Evolutionary conservation across 2,329 filamentous ascomycete genomes (phyloP), one percentile per base, ranked within the genome.

Genomic region (Lecanicillium sp.): DNA sequence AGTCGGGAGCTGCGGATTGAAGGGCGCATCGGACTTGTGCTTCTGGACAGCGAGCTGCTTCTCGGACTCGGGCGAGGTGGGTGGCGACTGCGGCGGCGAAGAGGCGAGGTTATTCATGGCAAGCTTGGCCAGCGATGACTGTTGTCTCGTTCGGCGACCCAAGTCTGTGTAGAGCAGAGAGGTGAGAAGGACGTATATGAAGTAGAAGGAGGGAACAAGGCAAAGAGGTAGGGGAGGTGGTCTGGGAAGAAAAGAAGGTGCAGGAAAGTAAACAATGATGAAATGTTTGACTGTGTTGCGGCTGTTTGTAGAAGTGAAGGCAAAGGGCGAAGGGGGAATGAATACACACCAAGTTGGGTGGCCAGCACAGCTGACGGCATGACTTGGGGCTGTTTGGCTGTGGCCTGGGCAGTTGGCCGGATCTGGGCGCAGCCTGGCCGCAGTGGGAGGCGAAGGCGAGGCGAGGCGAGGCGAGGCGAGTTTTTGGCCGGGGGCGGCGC

Each of bases 101-200:
- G 62, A 56, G 29, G 58, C 61, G 39, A 67, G 60, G 56, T 63
- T 69, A 63, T 67, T 67, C 69, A 72, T 72, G 63, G 68, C 69
- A 63, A 69, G 62, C 61, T 71, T 71, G 48, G 68, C 67, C 50
- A 71, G 60, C 48, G 60, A 60, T 42, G 67, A 70, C 49, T 70
- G 67, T 51, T 67, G 67, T 51, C 67, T 63, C 58, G 68, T 65
- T 60, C 58, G 61, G 45, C 57, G 60, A 50, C 60, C 61, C 52
- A 57, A 53, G 55, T 62, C 62, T 66, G 50, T 49, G 20, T 21
- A 45, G 23, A 44, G 46, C 49, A 43, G 27, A 45, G 27, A 54
- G 24, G 44, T 35, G 30, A 52, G 38, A 46, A 43, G 32, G 21
- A 19, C 26, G 40, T 32, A 45, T 36, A n/a, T n/a, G n/a, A 26